Base-by-base conservation (phyloP, 2,329 filamentous ascomycete genomes). In the Chaetomium sp. region DNA sequence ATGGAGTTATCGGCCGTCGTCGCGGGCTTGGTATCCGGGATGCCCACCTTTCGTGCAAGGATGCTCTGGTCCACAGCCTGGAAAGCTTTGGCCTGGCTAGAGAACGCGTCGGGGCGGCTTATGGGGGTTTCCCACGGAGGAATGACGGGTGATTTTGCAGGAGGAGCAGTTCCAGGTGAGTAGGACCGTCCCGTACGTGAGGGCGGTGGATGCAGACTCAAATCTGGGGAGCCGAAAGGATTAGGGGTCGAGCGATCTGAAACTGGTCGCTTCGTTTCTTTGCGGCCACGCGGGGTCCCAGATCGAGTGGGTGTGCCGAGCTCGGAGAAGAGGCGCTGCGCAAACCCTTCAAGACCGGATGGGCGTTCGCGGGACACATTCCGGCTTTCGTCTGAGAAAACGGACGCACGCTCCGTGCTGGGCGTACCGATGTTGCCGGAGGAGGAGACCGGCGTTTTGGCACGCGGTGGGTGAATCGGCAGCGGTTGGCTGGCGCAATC, bases 31-130 rank as follows among this genome's bases (percentile, higher is more conserved):
- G 67, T 61, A n/a, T 60, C 47, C 0, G 80, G 76, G 1, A 83
- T 65, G 3, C 77, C 77, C 1, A 86, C 75, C 55, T 74, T 77
- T 50, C 76, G 73, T 0, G 79, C 74, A 0, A 86, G 72, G 47
- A 85, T 85, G 48, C 77, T 79, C 65, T 85, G 82, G 55, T 86
- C 83, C 27, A 85, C 74, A 1, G 81, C 82, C n/a, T 81, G 78
- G 68, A 85, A 86, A 0, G 80, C 81, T 7, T 80, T 79, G 42
- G 75, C 73, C 63, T 85, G 81, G 59, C 76, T 79, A 9, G 72
- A 71, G 3, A 78, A 52, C 12, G 44, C 44, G 38, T 56, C 54
- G 12, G 47, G 40, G 9, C 40, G 6, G 40, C 36, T 38, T 27
- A 27, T 27, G 32, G 8, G 14, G 27, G 4, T 32, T 9, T 52